Base-by-base conservation (phyloP, 371 early-diverging fungal species). In the Apophysomyces sp. region DNA sequence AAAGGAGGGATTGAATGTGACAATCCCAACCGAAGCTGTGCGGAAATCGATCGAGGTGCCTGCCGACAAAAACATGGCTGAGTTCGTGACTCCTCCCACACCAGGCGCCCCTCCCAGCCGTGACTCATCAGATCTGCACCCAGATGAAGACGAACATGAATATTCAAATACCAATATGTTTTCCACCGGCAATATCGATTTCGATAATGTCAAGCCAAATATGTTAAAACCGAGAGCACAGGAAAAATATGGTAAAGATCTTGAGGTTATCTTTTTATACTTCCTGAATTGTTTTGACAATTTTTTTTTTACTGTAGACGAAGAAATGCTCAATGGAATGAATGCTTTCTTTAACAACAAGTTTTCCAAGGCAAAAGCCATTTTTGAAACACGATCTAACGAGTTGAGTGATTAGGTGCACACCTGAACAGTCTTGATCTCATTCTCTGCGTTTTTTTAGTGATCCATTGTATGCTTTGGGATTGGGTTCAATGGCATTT, bases 331-430 rank as follows among this genome's bases (percentile, higher is more conserved):
- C 12, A 61, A 71, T 28, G 83, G 77, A 13, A 77, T 83, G 21
- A 55, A 71, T 9, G 72, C 74, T 51, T 79, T 83, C 37, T 83
- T 83, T 53, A 77, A 80, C 54, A 83, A 83, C 73, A 65, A 74
- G 49, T 83, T 83, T 49, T 55, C 68, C n/a, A 71, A 76, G n/a
- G 81, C 83, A 12, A 66, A 69, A 49, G 59, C 37, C 15, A 37
- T 66, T 1, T 72, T 72, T 58, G 53, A 61, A 37, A 61, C 56
- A 18, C 61, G 67, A 12, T 66, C 71, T 3, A 56, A 59, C 30
- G 63, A 61, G 72, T 67, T 34, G 55, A 61, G 63, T 66, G 21
- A 44, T 21, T 2, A n/a, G 37, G n/a, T 51, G 28, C 18, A 53
- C 28, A 53, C 28, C 15, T 32, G 55, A 54, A 27, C 34, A 3